phyloP scores from a whole-genome alignment of 805 yeast species.

The Sugiyamaella chiloensis region DNA sequence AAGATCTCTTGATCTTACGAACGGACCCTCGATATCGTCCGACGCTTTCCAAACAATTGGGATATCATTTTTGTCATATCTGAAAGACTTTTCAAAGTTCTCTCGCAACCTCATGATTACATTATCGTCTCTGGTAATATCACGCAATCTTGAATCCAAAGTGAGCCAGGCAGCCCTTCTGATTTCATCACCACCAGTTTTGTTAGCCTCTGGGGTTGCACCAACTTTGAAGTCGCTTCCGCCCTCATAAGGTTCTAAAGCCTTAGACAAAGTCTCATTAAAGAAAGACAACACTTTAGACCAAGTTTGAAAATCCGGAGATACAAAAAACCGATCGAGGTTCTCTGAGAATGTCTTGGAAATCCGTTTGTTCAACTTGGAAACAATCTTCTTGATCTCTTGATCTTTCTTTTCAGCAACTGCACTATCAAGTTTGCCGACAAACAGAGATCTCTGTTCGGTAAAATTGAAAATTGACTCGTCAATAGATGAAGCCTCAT shows the following conservation, averaged over 20 bases:
- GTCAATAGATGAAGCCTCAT: constrained; percentile 34
- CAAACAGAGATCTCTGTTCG: constrained; percentile 28
- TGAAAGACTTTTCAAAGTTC: constrained; percentile 74
- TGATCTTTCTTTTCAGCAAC: constrained; percentile 33
- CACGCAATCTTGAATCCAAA: constrained; percentile 57
- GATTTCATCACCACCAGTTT: constrained; percentile 41
- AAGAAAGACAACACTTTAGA: constrained; percentile 51
- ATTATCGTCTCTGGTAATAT: constrained; percentile 62
- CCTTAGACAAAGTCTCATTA: constrained; percentile 32
- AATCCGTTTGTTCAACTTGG: constrained; percentile 27
- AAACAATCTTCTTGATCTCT: constrained; percentile 43
- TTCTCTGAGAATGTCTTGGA: constrained; percentile 36
- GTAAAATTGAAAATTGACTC: constrained; percentile 27
- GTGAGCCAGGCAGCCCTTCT: constrained; percentile 61
- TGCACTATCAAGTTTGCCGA: constrained; percentile 36
- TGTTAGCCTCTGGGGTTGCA: constrained; percentile 43
- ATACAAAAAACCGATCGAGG: constrained; percentile 45
- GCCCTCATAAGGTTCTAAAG: constrained; percentile 27
- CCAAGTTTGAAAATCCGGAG: constrained; percentile 59
- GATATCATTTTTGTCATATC: constrained; percentile 76
- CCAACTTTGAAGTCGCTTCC: constrained; percentile 65
- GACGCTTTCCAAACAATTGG: constrained; percentile 80
- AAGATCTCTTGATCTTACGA: constrained; percentile 53
- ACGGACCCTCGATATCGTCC: constrained; percentile 66
- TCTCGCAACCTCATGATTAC: constrained; percentile 67